Evolutionary conservation across 768 basidiomycete species (phyloP).

Genomic region (Tephrocybe sp.): DNA sequence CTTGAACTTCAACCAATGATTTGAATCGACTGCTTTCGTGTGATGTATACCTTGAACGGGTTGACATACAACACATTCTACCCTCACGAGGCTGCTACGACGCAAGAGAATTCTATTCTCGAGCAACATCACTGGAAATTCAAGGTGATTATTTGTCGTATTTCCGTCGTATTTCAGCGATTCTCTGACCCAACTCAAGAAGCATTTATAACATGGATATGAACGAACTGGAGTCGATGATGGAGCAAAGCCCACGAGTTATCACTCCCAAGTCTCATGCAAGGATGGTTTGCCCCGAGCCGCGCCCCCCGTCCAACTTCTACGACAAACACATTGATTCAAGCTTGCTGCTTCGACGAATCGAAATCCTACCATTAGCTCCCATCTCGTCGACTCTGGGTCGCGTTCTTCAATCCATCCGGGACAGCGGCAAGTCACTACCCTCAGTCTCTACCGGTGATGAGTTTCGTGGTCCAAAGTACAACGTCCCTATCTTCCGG

Average conservation of each 20-base stretch:
- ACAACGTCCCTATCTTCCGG: background rate
- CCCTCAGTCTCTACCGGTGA: background rate
- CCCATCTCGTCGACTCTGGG: background rate
- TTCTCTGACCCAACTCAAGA: no score
- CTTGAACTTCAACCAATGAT: no score
- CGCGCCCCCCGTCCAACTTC: background rate
- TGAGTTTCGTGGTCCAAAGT: background rate
- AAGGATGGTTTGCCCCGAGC: background rate
- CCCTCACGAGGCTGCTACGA: no score
- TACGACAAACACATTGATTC: background rate
- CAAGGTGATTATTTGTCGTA: no score
- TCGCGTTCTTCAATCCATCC: background rate
- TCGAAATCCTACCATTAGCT: background rate
- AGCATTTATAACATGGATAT: no score
- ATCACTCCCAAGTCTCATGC: background rate
- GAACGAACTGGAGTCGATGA: background rate
- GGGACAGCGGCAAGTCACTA: background rate
- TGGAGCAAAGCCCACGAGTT: background rate
- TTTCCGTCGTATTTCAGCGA: no score
- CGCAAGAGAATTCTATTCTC: no score
- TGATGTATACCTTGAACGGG: no score
- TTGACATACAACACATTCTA: no score
- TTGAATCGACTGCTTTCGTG: no score
- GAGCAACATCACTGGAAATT: no score
- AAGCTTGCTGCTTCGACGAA: background rate